Evolutionary conservation across 1,284 basidiomycete genomes (phyloP), one percentile per base, ranked within the genome.

Genomic region (Papiliotrema nemorosa): DNA sequence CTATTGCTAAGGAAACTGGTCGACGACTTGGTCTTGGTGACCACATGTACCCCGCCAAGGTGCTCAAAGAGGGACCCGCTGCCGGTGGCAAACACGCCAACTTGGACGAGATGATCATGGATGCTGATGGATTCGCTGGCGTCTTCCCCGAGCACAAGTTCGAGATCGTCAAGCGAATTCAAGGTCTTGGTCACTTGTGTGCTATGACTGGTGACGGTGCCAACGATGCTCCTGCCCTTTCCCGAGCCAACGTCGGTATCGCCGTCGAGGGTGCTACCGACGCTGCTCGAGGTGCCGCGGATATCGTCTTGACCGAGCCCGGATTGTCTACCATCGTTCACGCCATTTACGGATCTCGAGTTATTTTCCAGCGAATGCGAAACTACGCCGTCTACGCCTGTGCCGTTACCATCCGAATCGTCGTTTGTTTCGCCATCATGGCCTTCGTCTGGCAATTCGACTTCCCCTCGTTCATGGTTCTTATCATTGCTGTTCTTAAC

Each of bases 381-480:
- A 93, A 92, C 82, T 94, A 94, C 79, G 85, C 90, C 66, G 92
- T 93, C 81, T 96, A 68, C 87, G 94, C 64, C 88, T 90, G 87
- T 73, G 86, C 90, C 53, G 90, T 96, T 68, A 94, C 91, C 58
- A 96, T 96, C 78, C 92, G 93, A 88, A 93, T 97, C 75, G 92
- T 97, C 62, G 88, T 96, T 63, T 93, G 90, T 77, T 97, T 97
- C 79, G 84, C 92, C 63, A 85, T 97, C 77, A 82, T 97, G 72
- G 88, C 90, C 47, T 97, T 97, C 74, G 87, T 86, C 53, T 97
- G 92, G 86, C 85, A 87, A 80, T 91, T 92, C 76, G 88, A 94
- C 77, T 97, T 97, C 89, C 93, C 93, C 67, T 91, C 93, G 16
- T 97, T 97, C 85, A 97, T 97, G 93, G 85, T 97, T 60, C 87